These are phyloP conservation scores for Colletotrichum paranaense DNA, from an alignment of 2,329 filamentous ascomycete genomes.

Conservation along the genomic window DNA sequence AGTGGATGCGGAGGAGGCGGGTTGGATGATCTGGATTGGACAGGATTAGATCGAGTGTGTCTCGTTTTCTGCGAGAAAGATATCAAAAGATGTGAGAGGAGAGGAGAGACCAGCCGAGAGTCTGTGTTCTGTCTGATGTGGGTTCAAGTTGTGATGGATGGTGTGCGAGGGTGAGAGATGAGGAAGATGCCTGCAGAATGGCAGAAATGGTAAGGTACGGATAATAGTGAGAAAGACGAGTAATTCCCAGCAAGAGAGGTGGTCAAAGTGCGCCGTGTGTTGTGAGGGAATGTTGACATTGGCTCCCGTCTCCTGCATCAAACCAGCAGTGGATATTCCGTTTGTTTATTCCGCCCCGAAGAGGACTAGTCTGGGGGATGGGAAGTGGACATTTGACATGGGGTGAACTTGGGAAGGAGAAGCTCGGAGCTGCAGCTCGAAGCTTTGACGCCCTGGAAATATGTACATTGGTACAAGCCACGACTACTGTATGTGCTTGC, in stretches of 20 bases:
- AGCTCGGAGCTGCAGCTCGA: constrained; percentile 20
- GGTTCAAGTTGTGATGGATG: background rate
- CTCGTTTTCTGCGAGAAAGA: constrained; percentile 34
- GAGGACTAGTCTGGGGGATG: constrained; percentile 15
- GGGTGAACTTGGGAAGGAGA: background rate
- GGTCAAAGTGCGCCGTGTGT: constrained; percentile 9
- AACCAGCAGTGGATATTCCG: constrained; percentile 19
- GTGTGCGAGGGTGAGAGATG: constrained; percentile 42
- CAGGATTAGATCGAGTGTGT: constrained; percentile 40
- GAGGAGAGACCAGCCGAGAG: background rate
- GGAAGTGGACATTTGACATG: constrained; percentile 4
- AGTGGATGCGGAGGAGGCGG: constrained; percentile 39
- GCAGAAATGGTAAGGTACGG: too few relatives aligned
- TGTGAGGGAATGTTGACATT: constrained; percentile 33
- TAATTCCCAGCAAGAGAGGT: constrained; percentile 3
- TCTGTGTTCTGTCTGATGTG: background rate
- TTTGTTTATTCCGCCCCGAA: constrained; percentile 35
- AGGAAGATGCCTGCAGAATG: constrained; percentile 4
- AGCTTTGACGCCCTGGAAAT: constrained; percentile 14
- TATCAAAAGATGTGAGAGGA: constrained; percentile 5
- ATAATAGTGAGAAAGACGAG: background rate
- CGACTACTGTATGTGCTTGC: too few relatives aligned
- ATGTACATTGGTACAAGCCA: too few relatives aligned
- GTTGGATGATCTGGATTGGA: constrained; percentile 33
- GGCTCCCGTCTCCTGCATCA: constrained; percentile 14